Evolutionary conservation across 768 basidiomycete genomes (phyloP).

Genomic region (Phanerodontia chrysosporium): DNA sequence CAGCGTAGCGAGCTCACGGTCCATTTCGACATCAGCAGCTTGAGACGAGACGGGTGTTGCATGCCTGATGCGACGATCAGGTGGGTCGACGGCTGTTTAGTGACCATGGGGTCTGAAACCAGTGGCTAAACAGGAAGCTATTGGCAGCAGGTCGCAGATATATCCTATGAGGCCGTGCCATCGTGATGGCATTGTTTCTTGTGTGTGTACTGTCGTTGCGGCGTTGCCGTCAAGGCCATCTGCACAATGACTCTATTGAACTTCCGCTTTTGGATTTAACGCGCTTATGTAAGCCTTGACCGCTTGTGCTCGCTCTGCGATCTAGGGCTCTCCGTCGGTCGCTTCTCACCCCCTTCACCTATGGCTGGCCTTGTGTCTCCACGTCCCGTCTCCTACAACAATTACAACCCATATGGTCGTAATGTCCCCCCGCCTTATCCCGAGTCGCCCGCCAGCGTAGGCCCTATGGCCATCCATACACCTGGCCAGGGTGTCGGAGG

Average conservation of each 20-base stretch:
- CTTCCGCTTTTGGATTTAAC: neutral
- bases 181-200: neutral
- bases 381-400: slow-evolving; percentile 39
- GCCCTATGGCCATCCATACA: slow-evolving; percentile 51
- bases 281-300: neutral
- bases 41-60: slow-evolving; percentile 2
- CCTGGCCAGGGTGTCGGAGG: slow-evolving; percentile 38
- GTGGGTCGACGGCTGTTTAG: slow-evolving; percentile 4
- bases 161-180: neutral
- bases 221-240: slow-evolving; percentile 4
- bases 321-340: too few species aligned
- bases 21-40: slow-evolving; percentile 3
- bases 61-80: slow-evolving; percentile 5
- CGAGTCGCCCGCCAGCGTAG: slow-evolving; percentile 56
- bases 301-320: too few species aligned
- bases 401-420: slow-evolving; percentile 59
- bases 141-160: neutral
- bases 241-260: neutral
- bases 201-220: neutral
- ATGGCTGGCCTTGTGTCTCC: slow-evolving; percentile 32
- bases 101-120: neutral
- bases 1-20: neutral
- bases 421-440: slow-evolving; percentile 49
- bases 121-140: neutral
- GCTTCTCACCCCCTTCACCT: neutral